Percentiles rank a stretch among this genome's conserved stretches.
These are phyloP conservation scores for Pythium angustatum DNA, from an alignment of 352 stramenopile genomes.

Conservation along the genomic window DNA sequence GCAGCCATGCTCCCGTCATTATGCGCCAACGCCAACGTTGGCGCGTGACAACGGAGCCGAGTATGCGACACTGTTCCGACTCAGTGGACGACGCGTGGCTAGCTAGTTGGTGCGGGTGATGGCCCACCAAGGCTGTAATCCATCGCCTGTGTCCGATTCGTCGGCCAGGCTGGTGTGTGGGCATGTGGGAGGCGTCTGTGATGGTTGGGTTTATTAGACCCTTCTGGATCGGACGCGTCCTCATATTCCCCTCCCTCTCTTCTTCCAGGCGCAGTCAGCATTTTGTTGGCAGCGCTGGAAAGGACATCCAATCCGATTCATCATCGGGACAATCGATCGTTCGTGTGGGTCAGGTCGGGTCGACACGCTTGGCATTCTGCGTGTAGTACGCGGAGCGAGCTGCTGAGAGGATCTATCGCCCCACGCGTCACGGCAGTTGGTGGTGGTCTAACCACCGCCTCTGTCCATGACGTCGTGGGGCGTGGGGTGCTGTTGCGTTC, in stretches of 20 bases:
- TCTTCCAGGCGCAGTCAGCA: no score
- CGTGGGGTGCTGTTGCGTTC: background rate
- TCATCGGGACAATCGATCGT: constrained; percentile 34
- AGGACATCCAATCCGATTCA: constrained; percentile 37
- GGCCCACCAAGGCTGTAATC: constrained; percentile 85
- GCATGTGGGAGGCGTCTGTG: no score
- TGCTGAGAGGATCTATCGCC: background rate
- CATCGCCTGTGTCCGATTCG: no score
- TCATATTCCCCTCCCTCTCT: background rate
- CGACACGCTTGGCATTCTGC: background rate
- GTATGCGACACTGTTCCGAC: constrained; percentile 13
- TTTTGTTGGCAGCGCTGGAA: no score
- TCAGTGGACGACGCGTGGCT: constrained; percentile 34
- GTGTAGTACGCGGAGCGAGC: background rate
- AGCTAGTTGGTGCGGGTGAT: constrained; percentile 73
- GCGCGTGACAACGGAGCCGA: no score
- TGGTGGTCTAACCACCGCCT: no score
- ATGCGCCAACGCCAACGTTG: no score
- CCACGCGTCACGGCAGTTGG: no score
- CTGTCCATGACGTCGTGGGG: background rate
- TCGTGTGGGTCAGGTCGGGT: constrained; percentile 10
- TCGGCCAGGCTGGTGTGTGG: no score
- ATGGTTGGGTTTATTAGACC: no score
- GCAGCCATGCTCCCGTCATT: no score
- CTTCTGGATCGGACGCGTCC: no score